Percentiles rank a stretch among this genome's conserved stretches.
Evolutionary conservation across 208 protist species (phyloP).

Genomic region (Tritrichomonas musculus): DNA sequence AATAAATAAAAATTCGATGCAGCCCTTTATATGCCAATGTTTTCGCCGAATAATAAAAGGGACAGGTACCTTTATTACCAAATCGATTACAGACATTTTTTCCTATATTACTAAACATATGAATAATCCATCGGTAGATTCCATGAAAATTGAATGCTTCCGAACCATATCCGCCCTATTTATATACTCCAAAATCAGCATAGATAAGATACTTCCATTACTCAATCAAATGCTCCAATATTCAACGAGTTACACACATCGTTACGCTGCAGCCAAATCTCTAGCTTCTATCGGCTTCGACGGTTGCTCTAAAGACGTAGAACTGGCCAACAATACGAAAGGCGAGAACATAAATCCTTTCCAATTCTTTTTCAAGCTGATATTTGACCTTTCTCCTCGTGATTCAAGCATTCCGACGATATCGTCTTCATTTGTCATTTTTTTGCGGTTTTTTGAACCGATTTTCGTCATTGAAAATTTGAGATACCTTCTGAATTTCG

Average conservation of each 20-base stretch:
- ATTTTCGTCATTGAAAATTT: neutral
- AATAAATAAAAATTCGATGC: neutral
- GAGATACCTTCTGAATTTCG: neutral
- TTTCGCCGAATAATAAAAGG: neutral
- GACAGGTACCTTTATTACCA: neutral
- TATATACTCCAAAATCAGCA: neutral
- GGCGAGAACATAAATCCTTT: no score
- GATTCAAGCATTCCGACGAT: neutral
- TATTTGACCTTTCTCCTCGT: neutral
- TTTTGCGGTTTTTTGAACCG: neutral
- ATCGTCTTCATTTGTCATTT: neutral
- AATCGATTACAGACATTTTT: constrained; percentile 10
- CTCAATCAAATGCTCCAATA: neutral
- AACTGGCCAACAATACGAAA: no score
- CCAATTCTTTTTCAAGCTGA: no score
- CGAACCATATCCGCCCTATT: neutral
- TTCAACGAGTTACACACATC: neutral
- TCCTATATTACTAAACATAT: neutral
- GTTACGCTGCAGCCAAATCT: neutral
- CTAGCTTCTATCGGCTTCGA: neutral
- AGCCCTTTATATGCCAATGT: neutral
- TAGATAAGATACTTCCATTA: neutral
- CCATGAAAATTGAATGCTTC: neutral
- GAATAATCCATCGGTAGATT: no score
- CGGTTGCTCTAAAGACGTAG: no score